phyloP scores from a whole-genome alignment of 805 yeast species.

The Vanderwaltozyma verrucispora region DNA sequence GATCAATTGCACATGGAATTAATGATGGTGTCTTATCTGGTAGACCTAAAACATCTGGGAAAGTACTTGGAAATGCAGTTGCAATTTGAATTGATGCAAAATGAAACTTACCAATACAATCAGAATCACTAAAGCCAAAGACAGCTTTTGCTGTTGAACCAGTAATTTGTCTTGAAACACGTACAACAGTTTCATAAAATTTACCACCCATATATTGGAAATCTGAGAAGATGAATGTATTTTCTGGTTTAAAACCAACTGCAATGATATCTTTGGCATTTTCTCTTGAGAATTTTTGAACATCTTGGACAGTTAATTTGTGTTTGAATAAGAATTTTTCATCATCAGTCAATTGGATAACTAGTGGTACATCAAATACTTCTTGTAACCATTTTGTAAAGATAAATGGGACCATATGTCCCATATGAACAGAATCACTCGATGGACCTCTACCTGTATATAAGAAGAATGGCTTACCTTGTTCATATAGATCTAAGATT shows the following conservation, averaged over 20 bases:
- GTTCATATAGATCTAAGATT: slow-evolving; percentile 83
- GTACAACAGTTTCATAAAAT: slow-evolving; percentile 88
- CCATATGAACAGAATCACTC: slow-evolving; percentile 88
- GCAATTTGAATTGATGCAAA: slow-evolving; percentile 96
- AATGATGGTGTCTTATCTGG: slow-evolving; percentile 89
- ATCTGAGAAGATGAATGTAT: slow-evolving; percentile 92
- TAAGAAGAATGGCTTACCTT: slow-evolving; percentile 88
- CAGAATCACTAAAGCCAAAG: slow-evolving; percentile 91
- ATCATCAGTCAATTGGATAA: slow-evolving; percentile 91
- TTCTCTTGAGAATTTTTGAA: slow-evolving; percentile 64
- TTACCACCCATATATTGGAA: slow-evolving; percentile 87
- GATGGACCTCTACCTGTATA: slow-evolving; percentile 98
- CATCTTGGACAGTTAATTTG: slow-evolving; percentile 79
- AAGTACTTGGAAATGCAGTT: slow-evolving; percentile 90
- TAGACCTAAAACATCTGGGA: slow-evolving; percentile 83
- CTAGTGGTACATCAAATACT: slow-evolving; percentile 91
- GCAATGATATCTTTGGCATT: slow-evolving; percentile 91
- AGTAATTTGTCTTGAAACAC: slow-evolving; percentile 88
- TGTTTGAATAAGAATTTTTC: slow-evolving; percentile 94
- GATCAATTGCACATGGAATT: slow-evolving; percentile 98
- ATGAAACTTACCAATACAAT: slow-evolving; percentile 88
- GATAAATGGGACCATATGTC: slow-evolving; percentile 90
- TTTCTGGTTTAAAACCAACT: slow-evolving; percentile 88
- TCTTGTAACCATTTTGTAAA: slow-evolving; percentile 98
- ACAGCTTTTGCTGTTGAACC: slow-evolving; percentile 96